A percentile compares a stretch with the other conserved stretches of the same genome.
Conservation (phyloP, 164 flowering plant genomes). For the Nymphaea thermarum region DNA sequence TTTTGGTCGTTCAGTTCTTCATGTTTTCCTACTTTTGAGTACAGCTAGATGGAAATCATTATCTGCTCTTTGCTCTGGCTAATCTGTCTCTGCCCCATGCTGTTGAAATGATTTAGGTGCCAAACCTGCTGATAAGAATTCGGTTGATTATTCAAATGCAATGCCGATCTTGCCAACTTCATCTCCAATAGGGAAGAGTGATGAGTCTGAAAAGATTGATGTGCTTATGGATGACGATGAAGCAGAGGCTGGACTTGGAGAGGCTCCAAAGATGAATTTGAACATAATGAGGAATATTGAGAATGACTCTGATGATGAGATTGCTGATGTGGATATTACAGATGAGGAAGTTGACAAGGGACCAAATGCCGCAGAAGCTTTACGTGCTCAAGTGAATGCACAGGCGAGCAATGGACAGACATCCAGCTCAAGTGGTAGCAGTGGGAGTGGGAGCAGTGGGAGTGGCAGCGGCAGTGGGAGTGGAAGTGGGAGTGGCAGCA, state of each 20-base stretch:
- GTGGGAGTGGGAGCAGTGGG: constrained; percentile 55
- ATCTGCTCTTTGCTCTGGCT: background rate
- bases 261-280: constrained; percentile 9
- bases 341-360: constrained; percentile 56
- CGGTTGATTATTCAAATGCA: background rate
- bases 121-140: background rate
- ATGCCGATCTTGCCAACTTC: background rate
- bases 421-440: constrained; percentile 53
- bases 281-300: constrained; percentile 25
- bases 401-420: constrained; percentile 28
- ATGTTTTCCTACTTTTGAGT: background rate
- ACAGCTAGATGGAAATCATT: background rate
- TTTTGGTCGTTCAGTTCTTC: background rate
- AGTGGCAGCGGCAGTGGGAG: constrained; percentile 20
- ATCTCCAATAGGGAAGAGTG: constrained; percentile 23
- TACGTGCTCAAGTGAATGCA: constrained; percentile 70
- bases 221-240: constrained; percentile 41
- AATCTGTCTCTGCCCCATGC: background rate
- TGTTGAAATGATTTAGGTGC: background rate
- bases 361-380: constrained; percentile 75
- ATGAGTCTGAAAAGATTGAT: constrained; percentile 44
- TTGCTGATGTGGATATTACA: constrained; percentile 68
- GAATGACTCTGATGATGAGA: constrained; percentile 63
- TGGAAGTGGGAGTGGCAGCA: constrained; percentile 30
- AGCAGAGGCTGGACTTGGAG: constrained; percentile 19